Evolutionary conservation across 257 asterid genomes (phyloP).

Genomic region (Vinca minor): DNA sequence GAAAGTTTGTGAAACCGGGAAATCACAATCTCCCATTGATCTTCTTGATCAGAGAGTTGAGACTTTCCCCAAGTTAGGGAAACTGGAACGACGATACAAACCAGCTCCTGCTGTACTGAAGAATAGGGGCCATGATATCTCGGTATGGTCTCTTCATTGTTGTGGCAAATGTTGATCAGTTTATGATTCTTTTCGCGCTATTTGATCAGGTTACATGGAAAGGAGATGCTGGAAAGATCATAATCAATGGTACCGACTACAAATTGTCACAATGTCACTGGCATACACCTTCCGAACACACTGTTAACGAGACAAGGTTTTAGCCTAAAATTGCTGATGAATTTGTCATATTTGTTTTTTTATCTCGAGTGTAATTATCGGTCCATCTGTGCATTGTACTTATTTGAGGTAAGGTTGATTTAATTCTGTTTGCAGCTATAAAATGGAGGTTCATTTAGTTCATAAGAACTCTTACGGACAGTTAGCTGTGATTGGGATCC

Average conservation of each 20-base stretch:
- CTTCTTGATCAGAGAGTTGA: slow-evolving; percentile 22
- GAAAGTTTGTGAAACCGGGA: slow-evolving; percentile 42
- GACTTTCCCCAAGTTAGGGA: slow-evolving; percentile 17
- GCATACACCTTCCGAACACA: slow-evolving; percentile 86
- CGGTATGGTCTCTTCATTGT: slow-evolving; percentile 22
- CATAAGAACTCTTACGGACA: slow-evolving; percentile 36
- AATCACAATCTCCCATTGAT: slow-evolving; percentile 62
- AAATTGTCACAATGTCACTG: slow-evolving; percentile 50
- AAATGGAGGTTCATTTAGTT: slow-evolving; percentile 67
- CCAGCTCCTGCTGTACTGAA: slow-evolving; percentile 38
- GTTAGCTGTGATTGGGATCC: slow-evolving; percentile 46
- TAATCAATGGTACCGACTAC: slow-evolving; percentile 35
- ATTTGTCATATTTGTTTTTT: not conserved
- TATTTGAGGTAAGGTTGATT: not conserved
- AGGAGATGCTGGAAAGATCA: slow-evolving; percentile 52
- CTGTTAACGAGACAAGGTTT: slow-evolving; percentile 49
- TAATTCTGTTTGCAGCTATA: slow-evolving; percentile 26
- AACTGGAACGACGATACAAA: slow-evolving; percentile 32
- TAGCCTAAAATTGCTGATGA: not conserved
- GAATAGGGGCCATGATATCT: slow-evolving; percentile 66
- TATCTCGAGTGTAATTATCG: not conserved
- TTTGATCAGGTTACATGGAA: slow-evolving; percentile 48
- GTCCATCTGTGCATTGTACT: not conserved
- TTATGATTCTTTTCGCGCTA: not conserved
- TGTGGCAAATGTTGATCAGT: not conserved